phyloP scores from a whole-genome alignment of 192 early-diverging fungal species.

The Gigaspora rosea region DNA sequence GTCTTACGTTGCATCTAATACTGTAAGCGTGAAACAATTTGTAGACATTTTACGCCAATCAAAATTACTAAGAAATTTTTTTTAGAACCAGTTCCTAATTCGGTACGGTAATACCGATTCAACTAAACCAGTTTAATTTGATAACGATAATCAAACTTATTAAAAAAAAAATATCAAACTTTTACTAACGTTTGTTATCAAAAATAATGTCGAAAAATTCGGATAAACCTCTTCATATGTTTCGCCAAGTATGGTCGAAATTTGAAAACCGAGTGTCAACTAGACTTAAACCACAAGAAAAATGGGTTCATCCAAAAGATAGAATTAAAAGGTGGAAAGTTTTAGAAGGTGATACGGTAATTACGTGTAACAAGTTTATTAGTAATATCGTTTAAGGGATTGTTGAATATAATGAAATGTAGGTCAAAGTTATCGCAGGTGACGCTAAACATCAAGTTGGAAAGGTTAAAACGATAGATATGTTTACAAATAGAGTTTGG shows the following conservation, averaged over 20 bases:
- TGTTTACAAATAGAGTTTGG: slow-evolving; percentile 13
- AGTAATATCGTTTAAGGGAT: too few relatives aligned
- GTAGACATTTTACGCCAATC: too few relatives aligned
- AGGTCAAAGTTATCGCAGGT: slow-evolving; percentile 31
- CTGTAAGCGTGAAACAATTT: too few relatives aligned
- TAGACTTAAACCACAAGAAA: background rate
- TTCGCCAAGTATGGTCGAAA: slow-evolving; percentile 26
- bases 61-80: too few relatives aligned
- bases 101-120: too few relatives aligned
- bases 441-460: slow-evolving; percentile 21
- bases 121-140: too few relatives aligned
- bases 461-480: slow-evolving; percentile 21
- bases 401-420: background rate
- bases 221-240: slow-evolving; percentile 29
- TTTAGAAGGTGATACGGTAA: slow-evolving; percentile 22
- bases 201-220: background rate
- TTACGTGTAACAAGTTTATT: too few relatives aligned
- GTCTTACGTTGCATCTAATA: too few relatives aligned
- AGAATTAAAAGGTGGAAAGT: slow-evolving; percentile 28
- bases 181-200: too few relatives aligned
- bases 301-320: slow-evolving; percentile 31
- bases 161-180: too few relatives aligned
- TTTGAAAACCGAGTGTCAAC: background rate
- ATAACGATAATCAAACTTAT: too few relatives aligned
- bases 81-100: too few relatives aligned